Base-by-base conservation (phyloP, 371 early-diverging fungal genomes). In the Circinella minor region DNA sequence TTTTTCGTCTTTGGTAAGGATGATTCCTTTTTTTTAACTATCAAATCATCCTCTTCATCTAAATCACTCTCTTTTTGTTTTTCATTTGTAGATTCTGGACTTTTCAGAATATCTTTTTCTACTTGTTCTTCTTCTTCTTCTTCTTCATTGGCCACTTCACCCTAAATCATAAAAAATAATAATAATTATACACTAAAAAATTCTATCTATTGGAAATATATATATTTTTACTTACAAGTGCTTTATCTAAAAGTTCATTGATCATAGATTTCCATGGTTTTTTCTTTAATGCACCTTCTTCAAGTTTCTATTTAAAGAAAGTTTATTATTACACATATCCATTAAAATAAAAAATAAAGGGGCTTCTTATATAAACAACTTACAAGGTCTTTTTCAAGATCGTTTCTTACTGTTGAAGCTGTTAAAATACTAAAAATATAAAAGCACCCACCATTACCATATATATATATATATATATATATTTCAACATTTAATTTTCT, bases 211-310 rank as follows among this genome's bases (percentile, higher is more conserved):
- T 34, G 49, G 14, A 9, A 65, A 36, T 7, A 7, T n/a, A 9
- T 62, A 18, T 18, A 17, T 39, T 15, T 6, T 10, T n/a, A 60
- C 69, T 20, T 59, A 74, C 73, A 65, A 77, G 62, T 5, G 59
- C 61, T 17, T 68, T 18, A 34, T 83, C 81, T 54, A 83, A 76
- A 47, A 73, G 36, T 10, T 36, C 20, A 13, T 67, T 74, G 8
- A 80, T 38, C 8, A 61, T 65, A 14, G 43, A 69, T 49, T 80
- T 80, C 70, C 69, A 77, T 20, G 79, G 77, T 17, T 71, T 43
- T 74, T 72, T 20, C 55, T 67, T 46, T 71, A 75, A 9, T 78
- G 54, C n/a, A 51, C 65, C 78, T 79, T 61, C 49, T 36, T 46
- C 7, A 5, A 61, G 37, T 3, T 8, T 37, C 66, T 36, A n/a